Conservation (phyloP, 2,329 filamentous ascomycete genomes). For the Colletotrichum brevisporum region DNA sequence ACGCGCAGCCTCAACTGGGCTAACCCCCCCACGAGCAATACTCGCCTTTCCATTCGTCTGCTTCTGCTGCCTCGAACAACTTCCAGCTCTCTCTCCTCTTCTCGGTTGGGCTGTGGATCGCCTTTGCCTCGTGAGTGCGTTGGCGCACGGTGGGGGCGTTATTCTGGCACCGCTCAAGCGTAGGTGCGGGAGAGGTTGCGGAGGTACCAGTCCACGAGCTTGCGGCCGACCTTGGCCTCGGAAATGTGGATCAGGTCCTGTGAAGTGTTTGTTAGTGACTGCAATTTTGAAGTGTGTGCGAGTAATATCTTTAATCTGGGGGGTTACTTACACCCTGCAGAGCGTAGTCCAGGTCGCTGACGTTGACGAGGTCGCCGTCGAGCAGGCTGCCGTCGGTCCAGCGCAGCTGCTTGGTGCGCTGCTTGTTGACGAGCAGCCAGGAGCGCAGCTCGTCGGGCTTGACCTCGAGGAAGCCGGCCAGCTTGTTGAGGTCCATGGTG, state of each 20-base stretch:
- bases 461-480: slow-evolving; percentile 96
- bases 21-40: slow-evolving; percentile 25
- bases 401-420: slow-evolving; percentile 95
- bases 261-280: slow-evolving; percentile 22
- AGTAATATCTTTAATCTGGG: neutral
- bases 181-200: slow-evolving; percentile 97
- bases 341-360: slow-evolving; percentile 96
- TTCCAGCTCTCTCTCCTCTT: neutral
- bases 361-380: slow-evolving; percentile 93
- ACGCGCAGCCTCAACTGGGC: neutral
- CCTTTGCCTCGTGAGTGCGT: slow-evolving; percentile 28
- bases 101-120: slow-evolving; percentile 37
- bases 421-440: slow-evolving; percentile 97
- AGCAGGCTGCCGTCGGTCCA: slow-evolving; percentile 91
- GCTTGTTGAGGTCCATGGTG: slow-evolving; percentile 98
- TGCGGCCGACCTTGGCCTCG: slow-evolving; percentile 97
- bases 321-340: slow-evolving; percentile 82
- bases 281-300: slow-evolving; percentile 46
- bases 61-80: too few species aligned
- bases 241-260: slow-evolving; percentile 98
- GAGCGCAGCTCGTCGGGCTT: slow-evolving; percentile 95
- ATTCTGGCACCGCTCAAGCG: slow-evolving; percentile 60
- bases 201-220: slow-evolving; percentile 99
- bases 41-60: too few species aligned
- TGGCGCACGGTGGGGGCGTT: slow-evolving; percentile 6